A percentile compares a stretch with the other conserved stretches of the same genome.
phyloP scores from a whole-genome alignment of 1,284 basidiomycete genomes.

The Sparassis latifolia region DNA sequence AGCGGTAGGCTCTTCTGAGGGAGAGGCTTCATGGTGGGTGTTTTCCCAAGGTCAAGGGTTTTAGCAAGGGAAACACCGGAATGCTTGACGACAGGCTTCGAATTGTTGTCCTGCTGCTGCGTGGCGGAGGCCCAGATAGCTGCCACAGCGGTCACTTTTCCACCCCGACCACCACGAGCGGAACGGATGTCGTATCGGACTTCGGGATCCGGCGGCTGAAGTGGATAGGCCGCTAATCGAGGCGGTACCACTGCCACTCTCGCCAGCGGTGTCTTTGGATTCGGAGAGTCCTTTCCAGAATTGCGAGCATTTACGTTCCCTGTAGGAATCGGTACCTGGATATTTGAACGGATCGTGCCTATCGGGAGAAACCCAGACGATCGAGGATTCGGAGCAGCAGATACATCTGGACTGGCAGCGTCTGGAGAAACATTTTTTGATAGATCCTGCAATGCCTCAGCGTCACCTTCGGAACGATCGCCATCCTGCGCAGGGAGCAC shows the following conservation, averaged over 20 bases:
- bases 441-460: neutral
- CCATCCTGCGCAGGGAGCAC: neutral
- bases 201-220: constrained; percentile 28
- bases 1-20: neutral
- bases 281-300: neutral
- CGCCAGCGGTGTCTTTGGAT: neutral
- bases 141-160: constrained; percentile 67
- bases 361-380: constrained; percentile 71
- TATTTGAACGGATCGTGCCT: constrained; percentile 32
- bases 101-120: constrained; percentile 3
- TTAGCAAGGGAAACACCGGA: too few relatives aligned
- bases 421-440: too few relatives aligned
- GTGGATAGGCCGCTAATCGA: constrained; percentile 8
- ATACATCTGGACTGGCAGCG: constrained; percentile 10
- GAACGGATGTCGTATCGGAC: constrained; percentile 69
- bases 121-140: constrained; percentile 59
- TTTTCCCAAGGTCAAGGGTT: too few relatives aligned
- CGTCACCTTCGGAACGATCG: neutral
- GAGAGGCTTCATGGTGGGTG: neutral
- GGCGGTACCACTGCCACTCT: constrained; percentile 2
- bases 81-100: too few relatives aligned
- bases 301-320: constrained; percentile 1
- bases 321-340: constrained; percentile 1
- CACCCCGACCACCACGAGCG: constrained; percentile 72
- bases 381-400: constrained; percentile 52